Percentiles rank a stretch among this genome's conserved stretches.
Evolutionary conservation across 495 filamentous ascomycete genomes (phyloP).

Genomic region (Penicillium malachiteum): DNA sequence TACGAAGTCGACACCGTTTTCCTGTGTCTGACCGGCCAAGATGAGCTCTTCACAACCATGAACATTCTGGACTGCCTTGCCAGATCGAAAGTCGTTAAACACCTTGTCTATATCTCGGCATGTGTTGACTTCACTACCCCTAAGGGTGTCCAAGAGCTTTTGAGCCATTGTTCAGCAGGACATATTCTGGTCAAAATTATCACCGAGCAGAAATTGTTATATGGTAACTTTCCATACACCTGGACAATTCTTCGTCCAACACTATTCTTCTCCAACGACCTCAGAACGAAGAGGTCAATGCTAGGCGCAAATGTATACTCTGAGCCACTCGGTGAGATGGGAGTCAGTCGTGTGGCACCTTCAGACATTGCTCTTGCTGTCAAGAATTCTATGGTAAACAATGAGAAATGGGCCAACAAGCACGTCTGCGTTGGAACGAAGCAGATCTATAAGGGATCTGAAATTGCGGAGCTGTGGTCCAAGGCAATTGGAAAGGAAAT

Average conservation of each 20-base stretch:
- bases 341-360: neutral
- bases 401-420: neutral
- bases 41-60: conserved; percentile 2
- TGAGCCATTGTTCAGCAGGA: neutral
- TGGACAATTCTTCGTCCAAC: neutral
- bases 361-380: neutral
- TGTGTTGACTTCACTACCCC: neutral
- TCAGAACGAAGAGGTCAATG: neutral
- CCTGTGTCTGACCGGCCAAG: neutral
- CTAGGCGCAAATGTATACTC: neutral
- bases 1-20: neutral
- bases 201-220: neutral
- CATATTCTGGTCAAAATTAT: neutral
- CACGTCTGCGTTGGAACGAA: neutral
- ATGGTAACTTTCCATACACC: neutral
- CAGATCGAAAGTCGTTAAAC: neutral
- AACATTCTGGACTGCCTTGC: neutral
- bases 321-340: neutral
- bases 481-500: neutral
- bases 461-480: neutral
- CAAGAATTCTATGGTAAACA: neutral
- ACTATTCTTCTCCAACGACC: neutral
- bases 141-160: neutral
- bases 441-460: neutral
- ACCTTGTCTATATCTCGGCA: neutral